These are phyloP conservation scores for Dendrobium catenatum DNA, from an alignment of 106 monocot genomes.

Conservation along the genomic window DNA sequence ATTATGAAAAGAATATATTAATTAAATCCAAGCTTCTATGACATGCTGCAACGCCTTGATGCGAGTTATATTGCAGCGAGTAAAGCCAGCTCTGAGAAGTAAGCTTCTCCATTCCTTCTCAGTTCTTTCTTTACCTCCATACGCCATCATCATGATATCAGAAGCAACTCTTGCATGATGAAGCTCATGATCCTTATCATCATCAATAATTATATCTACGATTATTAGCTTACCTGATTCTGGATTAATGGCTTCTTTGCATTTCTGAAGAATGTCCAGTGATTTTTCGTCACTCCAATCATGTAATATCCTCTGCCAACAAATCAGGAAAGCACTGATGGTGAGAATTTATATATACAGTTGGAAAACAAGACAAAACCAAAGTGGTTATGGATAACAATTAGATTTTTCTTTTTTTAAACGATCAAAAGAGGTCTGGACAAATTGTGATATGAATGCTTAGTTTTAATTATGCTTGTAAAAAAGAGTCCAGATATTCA, in stretches of 20 bases:
- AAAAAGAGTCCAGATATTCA: not conserved
- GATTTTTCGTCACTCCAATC: slow-evolving; percentile 4
- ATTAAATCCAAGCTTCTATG: slow-evolving; percentile 8
- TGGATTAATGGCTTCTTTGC: slow-evolving; percentile 11
- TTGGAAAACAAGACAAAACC: no score
- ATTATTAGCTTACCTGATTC: slow-evolving; percentile 9
- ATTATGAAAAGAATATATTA: not conserved
- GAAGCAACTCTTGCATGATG: not conserved
- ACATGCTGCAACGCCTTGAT: slow-evolving; percentile 6
- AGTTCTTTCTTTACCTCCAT: slow-evolving; percentile 10
- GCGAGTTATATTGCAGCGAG: not conserved
- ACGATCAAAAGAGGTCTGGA: no score
- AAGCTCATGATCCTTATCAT: not conserved
- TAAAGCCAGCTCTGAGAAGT: slow-evolving; percentile 4
- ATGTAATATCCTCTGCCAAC: slow-evolving; percentile 5
- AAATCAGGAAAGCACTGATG: not conserved
- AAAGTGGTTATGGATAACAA: no score
- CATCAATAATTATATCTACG: not conserved
- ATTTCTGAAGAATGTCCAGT: not conserved
- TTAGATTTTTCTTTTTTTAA: no score
- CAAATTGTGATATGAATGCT: no score
- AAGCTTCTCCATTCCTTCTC: slow-evolving; percentile 13
- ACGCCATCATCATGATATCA: slow-evolving; percentile 12
- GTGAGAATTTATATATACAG: no score
- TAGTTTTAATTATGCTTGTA: no score